Evolutionary conservation across 495 filamentous ascomycete genomes (phyloP).

Genomic region (Xylaria intraflava): DNA sequence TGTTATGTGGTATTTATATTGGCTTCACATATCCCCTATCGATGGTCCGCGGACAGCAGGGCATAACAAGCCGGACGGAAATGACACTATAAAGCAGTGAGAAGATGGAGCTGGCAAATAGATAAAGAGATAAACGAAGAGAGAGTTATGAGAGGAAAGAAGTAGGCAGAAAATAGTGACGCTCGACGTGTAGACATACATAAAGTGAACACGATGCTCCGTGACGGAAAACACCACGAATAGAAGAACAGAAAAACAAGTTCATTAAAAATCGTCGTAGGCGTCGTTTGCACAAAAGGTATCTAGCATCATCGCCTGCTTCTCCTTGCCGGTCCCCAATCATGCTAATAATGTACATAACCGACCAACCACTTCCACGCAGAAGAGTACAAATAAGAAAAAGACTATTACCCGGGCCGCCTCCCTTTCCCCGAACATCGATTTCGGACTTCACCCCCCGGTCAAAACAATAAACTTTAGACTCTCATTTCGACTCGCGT

Average conservation of each 20-base stretch:
- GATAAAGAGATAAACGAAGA: no score
- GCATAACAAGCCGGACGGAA: no score
- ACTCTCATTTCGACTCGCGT: neutral
- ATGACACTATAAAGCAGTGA: no score
- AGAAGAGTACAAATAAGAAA: neutral
- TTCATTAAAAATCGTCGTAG: constrained; percentile 1
- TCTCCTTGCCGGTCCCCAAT: neutral
- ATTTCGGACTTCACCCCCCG: neutral
- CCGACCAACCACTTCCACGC: neutral
- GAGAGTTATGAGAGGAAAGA: no score
- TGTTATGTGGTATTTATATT: no score
- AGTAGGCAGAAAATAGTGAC: no score
- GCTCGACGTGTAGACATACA: no score
- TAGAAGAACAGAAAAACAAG: neutral
- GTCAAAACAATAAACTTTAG: neutral
- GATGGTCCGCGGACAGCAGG: no score
- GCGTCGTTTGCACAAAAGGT: neutral
- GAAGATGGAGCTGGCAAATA: no score
- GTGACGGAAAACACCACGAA: neutral
- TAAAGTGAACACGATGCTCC: no score
- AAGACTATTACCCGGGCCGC: neutral
- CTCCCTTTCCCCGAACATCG: neutral
- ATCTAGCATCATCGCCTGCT: neutral
- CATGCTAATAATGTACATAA: neutral
- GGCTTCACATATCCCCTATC: no score